Evolutionary conservation across 1,139 yeast species (phyloP).

Genomic region (Citeromyces hawaiiensis): DNA sequence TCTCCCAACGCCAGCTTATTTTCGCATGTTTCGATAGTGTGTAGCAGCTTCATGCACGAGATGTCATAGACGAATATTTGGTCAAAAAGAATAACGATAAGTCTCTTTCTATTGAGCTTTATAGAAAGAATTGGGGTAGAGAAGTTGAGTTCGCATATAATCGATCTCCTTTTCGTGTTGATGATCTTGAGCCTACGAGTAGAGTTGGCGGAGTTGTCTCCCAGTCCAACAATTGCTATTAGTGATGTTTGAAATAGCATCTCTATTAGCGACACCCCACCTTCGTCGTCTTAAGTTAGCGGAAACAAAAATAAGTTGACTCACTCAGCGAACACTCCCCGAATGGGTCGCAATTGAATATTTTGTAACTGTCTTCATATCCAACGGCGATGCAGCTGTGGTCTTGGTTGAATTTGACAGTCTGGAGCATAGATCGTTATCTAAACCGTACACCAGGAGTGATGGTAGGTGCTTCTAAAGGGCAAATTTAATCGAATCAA

Average conservation of each 20-base stretch:
- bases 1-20: conserved; percentile 21
- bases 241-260: conserved; percentile 87
- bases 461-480: too few relatives aligned
- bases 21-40: conserved; percentile 79
- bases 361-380: conserved; percentile 60
- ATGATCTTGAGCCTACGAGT: conserved; percentile 73
- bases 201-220: conserved; percentile 68
- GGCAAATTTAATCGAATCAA: too few relatives aligned
- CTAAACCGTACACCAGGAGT: background rate
- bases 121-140: conserved; percentile 76
- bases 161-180: conserved; percentile 49
- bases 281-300: conserved; percentile 19
- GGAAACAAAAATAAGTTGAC: conserved; percentile 7
- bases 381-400: conserved; percentile 82
- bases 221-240: conserved; percentile 77
- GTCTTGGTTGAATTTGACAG: conserved; percentile 71
- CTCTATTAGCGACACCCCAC: conserved; percentile 65
- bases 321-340: conserved; percentile 58
- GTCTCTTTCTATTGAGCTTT: conserved; percentile 58
- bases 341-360: conserved; percentile 84
- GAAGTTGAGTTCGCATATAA: conserved; percentile 76
- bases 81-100: conserved; percentile 68
- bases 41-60: conserved; percentile 73
- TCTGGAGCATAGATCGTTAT: background rate
- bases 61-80: conserved; percentile 88